Conservation (phyloP, 2,329 filamentous ascomycete species). For the Ceratocystis harringtonii region DNA sequence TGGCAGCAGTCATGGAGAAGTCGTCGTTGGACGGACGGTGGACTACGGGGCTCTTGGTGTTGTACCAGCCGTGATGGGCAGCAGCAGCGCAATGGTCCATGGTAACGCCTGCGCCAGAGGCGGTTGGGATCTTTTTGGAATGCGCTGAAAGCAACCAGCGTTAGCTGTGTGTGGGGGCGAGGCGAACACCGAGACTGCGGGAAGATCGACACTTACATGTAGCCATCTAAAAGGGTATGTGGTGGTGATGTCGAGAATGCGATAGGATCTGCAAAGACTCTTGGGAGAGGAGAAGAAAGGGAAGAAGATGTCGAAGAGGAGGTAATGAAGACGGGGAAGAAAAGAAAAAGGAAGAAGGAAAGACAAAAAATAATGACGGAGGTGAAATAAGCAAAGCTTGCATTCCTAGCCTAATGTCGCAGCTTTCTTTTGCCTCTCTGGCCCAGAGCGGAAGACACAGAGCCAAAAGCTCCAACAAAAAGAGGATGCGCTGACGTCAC, state of each 20-base stretch:
- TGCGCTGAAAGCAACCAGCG: background rate
- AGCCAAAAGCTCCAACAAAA: background rate
- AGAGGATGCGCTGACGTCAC: background rate
- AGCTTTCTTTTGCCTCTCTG: conserved; percentile 3
- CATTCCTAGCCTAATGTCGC: background rate
- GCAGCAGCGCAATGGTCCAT: conserved; percentile 40
- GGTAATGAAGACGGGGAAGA: background rate
- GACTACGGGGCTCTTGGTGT: conserved; percentile 38
- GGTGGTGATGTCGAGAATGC: background rate
- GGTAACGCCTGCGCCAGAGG: conserved; percentile 2
- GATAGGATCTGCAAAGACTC: background rate
- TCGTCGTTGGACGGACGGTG: conserved; percentile 34
- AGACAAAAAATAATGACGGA: background rate
- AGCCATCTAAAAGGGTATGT: background rate
- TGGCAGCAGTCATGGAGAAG: conserved; percentile 34
- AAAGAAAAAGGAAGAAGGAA: background rate
- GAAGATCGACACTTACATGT: background rate
- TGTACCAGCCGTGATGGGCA: conserved; percentile 53
- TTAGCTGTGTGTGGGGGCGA: background rate
- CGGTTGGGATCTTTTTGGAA: background rate
- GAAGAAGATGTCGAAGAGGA: background rate
- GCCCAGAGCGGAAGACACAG: conserved; percentile 3
- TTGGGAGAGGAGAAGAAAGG: background rate
- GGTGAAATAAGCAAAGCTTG: background rate
- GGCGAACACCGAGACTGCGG: background rate